Evolutionary conservation across 2,329 filamentous ascomycete genomes (phyloP).

Genomic region (Coniella vitis): DNA sequence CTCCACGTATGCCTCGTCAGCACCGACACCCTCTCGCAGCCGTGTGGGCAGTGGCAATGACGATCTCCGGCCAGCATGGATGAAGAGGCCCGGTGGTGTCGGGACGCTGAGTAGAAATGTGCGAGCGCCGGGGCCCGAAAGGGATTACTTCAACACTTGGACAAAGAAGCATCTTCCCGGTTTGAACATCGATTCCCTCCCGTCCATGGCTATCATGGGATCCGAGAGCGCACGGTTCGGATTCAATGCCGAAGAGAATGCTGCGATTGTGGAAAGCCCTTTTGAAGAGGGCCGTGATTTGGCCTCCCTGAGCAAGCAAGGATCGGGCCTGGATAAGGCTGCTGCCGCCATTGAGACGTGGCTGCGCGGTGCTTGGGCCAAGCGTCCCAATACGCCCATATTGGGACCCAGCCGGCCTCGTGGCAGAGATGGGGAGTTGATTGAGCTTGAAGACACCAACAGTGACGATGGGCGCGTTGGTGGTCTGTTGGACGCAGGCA

Average conservation of each 20-base stretch:
- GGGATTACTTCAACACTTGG: constrained; percentile 78
- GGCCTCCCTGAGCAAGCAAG: constrained; percentile 36
- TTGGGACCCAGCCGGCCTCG: constrained; percentile 25
- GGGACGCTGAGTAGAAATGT: constrained; percentile 70
- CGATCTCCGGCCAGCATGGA: constrained; percentile 48
- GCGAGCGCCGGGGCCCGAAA: constrained; percentile 70
- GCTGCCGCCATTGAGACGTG: constrained; percentile 85
- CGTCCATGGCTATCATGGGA: constrained; percentile 59
- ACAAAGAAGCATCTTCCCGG: constrained; percentile 77
- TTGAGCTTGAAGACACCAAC: constrained; percentile 60
- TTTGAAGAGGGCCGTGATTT: constrained; percentile 41
- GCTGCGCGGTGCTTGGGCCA: constrained; percentile 73
- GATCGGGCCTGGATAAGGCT: constrained; percentile 66
- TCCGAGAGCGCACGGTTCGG: constrained; percentile 54
- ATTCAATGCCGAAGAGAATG: constrained; percentile 34
- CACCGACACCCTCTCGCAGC: constrained; percentile 29
- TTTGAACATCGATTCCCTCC: constrained; percentile 62
- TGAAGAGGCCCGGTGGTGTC: constrained; percentile 81
- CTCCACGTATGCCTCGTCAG: constrained; percentile 21
- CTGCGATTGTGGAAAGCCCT: constrained; percentile 44
- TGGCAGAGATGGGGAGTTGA: constrained; percentile 54
- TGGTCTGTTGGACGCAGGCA: constrained; percentile 7
- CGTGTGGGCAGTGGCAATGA: constrained; percentile 31
- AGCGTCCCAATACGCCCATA: constrained; percentile 47
- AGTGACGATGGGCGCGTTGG: constrained; percentile 43